Base-by-base conservation (phyloP, 1,284 basidiomycete species). In the Ceratobasidium sp. region DNA sequence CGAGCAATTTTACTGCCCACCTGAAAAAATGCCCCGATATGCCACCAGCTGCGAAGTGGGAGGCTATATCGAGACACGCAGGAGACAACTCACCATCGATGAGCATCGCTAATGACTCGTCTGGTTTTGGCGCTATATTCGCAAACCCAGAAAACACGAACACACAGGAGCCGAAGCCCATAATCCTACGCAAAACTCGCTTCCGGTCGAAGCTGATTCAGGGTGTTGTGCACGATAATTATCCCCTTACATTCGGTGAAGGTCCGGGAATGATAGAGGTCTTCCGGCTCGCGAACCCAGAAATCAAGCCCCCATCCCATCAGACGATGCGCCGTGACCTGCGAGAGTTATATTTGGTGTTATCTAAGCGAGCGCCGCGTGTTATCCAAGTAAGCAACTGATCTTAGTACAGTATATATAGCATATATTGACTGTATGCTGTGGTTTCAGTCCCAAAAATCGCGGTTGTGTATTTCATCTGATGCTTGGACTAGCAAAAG, bases 401-500 rank as follows among this genome's bases (percentile, higher is more conserved):
- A 42, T 42, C 13, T 6, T 13, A 5, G 13, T 6, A 42, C 7
- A 42, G 39, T 13, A 42, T 6, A 13, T 13, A 6, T 13, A 6
- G 39, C 13, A 13, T 42, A 42, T 42, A 13, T 13, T 42, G 13
- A 42, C 7, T 13, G 13, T 42, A 6, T 42, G 7, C 39, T 13
- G 20, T 49, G 10, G n/a, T 28, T 65, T 4, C 15, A 65, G 63
- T n/a, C 3, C 4, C 63, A 65, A 47, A 6, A 28, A 5, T 65
- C 63, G 15, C 63, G 42, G 8, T 5, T 65, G 4, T 13, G 37
- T 2, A 45, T 65, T 6, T n/a, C 63, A 13, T 3, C 15, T 23
- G 63, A 65, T 42, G 42, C 63, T 8, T 65, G 63, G 63, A n/a
- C 63, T 23, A 65, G 63, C 63, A 65, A 65, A 39, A 65, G 39